A percentile compares a stretch with the other conserved stretches of the same genome.
These are phyloP conservation scores for cucumber (Cucumis sativus) DNA, from an alignment of 306 rosid species.

Conservation along the genomic window DNA sequence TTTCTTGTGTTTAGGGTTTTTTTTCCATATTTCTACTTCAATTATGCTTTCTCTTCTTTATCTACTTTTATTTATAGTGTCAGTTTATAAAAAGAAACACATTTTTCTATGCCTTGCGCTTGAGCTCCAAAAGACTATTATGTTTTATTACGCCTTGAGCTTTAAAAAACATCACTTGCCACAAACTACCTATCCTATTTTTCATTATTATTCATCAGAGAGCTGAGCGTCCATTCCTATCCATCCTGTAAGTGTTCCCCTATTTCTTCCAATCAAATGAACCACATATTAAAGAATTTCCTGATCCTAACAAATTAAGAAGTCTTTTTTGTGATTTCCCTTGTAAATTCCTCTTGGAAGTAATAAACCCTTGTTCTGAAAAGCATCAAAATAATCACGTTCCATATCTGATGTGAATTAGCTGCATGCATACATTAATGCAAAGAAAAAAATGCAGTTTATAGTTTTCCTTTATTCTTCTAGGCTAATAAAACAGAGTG, in stretches of 20 bases:
- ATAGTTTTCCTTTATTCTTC: not conserved
- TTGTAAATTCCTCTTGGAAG: not conserved
- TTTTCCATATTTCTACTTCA: too few relatives aligned
- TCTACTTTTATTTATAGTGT: too few relatives aligned
- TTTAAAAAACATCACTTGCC: not conserved
- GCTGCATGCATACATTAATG: not conserved
- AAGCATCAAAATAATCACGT: not conserved
- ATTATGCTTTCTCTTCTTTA: too few relatives aligned
- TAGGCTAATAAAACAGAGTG: not conserved
- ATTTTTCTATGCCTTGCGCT: too few relatives aligned
- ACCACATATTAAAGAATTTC: not conserved
- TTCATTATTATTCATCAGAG: not conserved
- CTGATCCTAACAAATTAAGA: not conserved
- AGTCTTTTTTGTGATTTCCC: not conserved
- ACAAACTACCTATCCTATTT: not conserved
- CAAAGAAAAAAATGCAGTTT: not conserved
- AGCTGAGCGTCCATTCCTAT: not conserved
- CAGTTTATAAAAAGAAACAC: too few relatives aligned
- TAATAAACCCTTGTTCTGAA: not conserved
- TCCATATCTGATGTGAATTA: not conserved
- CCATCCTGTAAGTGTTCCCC: not conserved
- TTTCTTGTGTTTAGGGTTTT: too few relatives aligned
- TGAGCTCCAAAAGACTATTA: too few relatives aligned
- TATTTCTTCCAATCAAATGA: not conserved
- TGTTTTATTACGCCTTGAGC: too few relatives aligned